These are phyloP conservation scores for Collybia mongolica DNA, from an alignment of 768 basidiomycete species.

Conservation along the genomic window DNA sequence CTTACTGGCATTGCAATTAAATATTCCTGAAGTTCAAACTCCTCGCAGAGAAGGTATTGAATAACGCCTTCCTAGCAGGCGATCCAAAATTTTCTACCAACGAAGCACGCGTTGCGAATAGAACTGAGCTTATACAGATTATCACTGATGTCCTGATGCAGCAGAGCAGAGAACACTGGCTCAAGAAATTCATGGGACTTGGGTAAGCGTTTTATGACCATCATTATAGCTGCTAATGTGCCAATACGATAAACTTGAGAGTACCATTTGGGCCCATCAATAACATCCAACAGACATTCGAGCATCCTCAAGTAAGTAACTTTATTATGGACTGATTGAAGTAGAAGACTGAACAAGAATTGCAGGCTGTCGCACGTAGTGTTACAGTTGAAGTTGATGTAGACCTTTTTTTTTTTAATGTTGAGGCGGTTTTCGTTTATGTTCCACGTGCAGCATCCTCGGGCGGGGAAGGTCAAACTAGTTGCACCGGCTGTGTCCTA, in stretches of 20 bases:
- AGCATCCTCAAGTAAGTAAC: constrained; percentile 64
- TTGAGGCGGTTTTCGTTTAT: constrained; percentile 15
- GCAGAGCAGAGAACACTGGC: constrained; percentile 70
- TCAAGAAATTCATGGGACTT: constrained; percentile 68
- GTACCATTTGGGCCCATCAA: constrained; percentile 93
- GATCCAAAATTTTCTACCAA: constrained; percentile 75
- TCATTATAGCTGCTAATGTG: not conserved
- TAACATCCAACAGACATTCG: constrained; percentile 85
- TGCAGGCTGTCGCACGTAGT: constrained; percentile 70
- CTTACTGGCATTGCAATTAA: not conserved
- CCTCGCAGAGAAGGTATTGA: constrained; percentile 63
- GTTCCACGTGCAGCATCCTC: constrained; percentile 52
- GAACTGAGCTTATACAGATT: constrained; percentile 63
- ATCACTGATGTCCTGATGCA: constrained; percentile 62
- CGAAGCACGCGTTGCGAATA: constrained; percentile 70
- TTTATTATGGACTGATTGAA: not conserved
- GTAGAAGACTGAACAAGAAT: constrained; percentile 7
- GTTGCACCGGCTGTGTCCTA: constrained; percentile 82
- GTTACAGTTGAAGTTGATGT: constrained; percentile 80
- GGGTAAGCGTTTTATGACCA: constrained; percentile 48
- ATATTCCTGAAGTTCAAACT: constrained; percentile 56
- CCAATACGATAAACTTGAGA: constrained; percentile 30
- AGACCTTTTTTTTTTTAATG: constrained; percentile 33
- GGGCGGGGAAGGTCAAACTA: constrained; percentile 75
- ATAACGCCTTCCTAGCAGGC: constrained; percentile 53